phyloP scores from a whole-genome alignment of 108 stramenopile species.

The Aurantiochytrium sp. region DNA sequence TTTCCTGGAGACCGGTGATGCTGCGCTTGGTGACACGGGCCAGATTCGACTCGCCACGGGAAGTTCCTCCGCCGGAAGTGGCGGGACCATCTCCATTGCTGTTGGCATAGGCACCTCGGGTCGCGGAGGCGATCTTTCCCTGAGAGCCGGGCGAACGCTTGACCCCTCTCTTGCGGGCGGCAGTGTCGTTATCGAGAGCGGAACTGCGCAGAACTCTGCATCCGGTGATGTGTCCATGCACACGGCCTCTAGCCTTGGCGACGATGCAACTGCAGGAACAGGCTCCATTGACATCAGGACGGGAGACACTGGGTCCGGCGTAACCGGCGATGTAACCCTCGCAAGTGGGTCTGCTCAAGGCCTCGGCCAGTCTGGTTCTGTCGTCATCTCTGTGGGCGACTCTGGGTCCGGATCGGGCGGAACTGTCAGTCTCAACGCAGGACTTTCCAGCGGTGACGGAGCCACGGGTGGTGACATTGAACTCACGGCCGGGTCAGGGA shows the following conservation, averaged over 20 bases:
- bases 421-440: slow-evolving; percentile 16
- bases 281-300: not conserved
- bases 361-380: slow-evolving; percentile 21
- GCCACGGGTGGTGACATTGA: not conserved
- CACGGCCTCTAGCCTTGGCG: not conserved
- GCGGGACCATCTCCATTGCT: slow-evolving; percentile 11
- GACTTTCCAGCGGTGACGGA: not conserved
- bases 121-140: slow-evolving; percentile 29
- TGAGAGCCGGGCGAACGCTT: slow-evolving; percentile 27
- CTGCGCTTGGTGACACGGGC: not conserved
- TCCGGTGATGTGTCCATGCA: not conserved
- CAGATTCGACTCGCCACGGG: not conserved
- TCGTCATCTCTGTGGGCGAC: slow-evolving; percentile 27
- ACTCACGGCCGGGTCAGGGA: not conserved
- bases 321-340: not conserved
- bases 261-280: not conserved
- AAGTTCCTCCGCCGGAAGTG: not conserved
- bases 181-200: not conserved
- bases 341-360: not conserved
- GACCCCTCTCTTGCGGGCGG: not conserved
- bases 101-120: slow-evolving; percentile 33
- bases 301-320: not conserved
- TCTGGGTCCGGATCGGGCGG: slow-evolving; percentile 37
- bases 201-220: not conserved
- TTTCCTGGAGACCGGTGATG: slow-evolving; percentile 23